Evolutionary conservation across 2,329 filamentous ascomycete species (phyloP).

Genomic region (Colletotrichum filicis): DNA sequence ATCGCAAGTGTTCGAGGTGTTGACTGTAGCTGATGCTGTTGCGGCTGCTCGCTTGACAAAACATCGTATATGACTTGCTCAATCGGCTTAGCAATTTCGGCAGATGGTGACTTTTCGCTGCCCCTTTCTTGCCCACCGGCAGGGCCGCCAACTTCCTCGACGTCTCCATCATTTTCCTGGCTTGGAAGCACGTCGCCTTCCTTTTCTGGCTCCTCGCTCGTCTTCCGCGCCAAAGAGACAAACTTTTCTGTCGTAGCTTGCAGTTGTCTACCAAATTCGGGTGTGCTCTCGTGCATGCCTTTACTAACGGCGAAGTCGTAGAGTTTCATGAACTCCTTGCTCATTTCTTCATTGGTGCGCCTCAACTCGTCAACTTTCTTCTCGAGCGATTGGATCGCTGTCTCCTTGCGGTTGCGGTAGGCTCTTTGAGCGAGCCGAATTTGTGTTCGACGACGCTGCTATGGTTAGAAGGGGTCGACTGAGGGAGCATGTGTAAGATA

Average conservation of each 20-base stretch:
- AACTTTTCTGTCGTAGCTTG: slow-evolving; percentile 68
- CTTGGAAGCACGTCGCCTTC: slow-evolving; percentile 41
- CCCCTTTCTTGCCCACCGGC: not conserved
- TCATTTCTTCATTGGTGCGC: slow-evolving; percentile 78
- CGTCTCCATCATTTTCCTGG: slow-evolving; percentile 19
- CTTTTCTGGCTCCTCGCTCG: slow-evolving; percentile 50
- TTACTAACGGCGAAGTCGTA: slow-evolving; percentile 69
- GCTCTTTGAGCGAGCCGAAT: slow-evolving; percentile 88
- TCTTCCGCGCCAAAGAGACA: slow-evolving; percentile 62
- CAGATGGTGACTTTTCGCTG: slow-evolving; percentile 32
- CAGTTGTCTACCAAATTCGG: slow-evolving; percentile 68
- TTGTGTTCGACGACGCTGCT: slow-evolving; percentile 82
- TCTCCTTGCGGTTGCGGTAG: slow-evolving; percentile 87
- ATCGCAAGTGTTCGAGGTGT: not conserved
- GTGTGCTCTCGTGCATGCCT: slow-evolving; percentile 66
- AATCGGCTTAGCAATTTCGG: slow-evolving; percentile 6
- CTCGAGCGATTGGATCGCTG: slow-evolving; percentile 79
- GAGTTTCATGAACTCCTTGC: slow-evolving; percentile 74
- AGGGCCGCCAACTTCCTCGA: slow-evolving; percentile 14
- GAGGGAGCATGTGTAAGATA: not conserved
- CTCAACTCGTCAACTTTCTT: slow-evolving; percentile 76
- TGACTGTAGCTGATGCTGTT: slow-evolving; percentile 2
- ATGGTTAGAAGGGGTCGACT: slow-evolving; percentile 37
- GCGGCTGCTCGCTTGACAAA: slow-evolving; percentile 39
- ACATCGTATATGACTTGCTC: slow-evolving; percentile 39